Base-by-base conservation (phyloP, 2,329 filamentous ascomycete species). In the Fonsecaea nubica region DNA sequence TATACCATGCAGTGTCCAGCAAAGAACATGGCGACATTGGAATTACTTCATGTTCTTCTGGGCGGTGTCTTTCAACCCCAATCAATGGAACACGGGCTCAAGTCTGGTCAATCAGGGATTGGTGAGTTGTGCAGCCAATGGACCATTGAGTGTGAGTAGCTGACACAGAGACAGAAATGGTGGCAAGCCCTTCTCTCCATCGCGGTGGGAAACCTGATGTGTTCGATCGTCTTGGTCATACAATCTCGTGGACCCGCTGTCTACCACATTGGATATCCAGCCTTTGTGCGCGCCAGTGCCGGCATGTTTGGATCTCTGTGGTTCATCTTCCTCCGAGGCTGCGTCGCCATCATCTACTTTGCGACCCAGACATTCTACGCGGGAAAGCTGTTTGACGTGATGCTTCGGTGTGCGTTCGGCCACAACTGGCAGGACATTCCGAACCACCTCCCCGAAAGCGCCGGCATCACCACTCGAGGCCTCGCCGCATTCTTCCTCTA, bases 111-210 rank as follows among this genome's bases (percentile, higher is more conserved):
- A 79, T 76, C 70, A 80, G 54, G 80, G 79, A 18, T 77, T 81
- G 48, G 80, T 50, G 45, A 50, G 45, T 30, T 21, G 10, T 12
- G 9, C 8, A 4, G 7, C 25, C 3, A 30, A 50, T 5, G 45
- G 45, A 50, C 45, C 45, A 30, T 21, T 50, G 9, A 1, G 4
- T 6, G 6, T 13, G 10, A 8, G 3, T 2, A 50, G 45, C 45
- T 50, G 18, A 50, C 45, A 10, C 2, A 13, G 10, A 13, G 80
- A 3, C 72, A 82, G 50, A 81, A 78, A 69, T 82, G 80, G 80
- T 81, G 80, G 79, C 77, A 80, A 69, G 69, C 76, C 30, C 80
- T 81, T 55, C 50, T 83, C 12, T 78, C 80, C 53, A 81, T 82
- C 65, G 81, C 82, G 66, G 73, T 78, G 40, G 79, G 77, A 38